phyloP scores from a whole-genome alignment of 805 yeast genomes.

The Wickerhamomyces kurtzmanii region DNA sequence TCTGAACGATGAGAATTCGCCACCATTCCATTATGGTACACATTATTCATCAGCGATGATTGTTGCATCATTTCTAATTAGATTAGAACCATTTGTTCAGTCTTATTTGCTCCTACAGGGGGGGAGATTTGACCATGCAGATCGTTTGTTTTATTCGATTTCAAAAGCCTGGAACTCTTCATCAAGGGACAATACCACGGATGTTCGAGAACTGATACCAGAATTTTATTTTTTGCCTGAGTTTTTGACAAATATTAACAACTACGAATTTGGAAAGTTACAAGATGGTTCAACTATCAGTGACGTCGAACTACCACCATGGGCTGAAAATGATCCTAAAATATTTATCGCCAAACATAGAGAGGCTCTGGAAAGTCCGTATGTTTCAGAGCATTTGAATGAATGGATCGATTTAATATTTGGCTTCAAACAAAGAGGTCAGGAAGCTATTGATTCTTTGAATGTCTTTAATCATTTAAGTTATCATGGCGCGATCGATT shows the following conservation, averaged over 20 bases:
- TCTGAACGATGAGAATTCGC: conserved; percentile 46
- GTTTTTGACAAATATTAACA: conserved; percentile 54
- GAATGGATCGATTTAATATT: conserved; percentile 82
- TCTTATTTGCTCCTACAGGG: conserved; percentile 76
- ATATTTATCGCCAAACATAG: conserved; percentile 67
- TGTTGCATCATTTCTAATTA: conserved; percentile 68
- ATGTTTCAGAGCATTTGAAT: conserved; percentile 67
- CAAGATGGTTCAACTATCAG: conserved; percentile 50
- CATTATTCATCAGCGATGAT: conserved; percentile 94
- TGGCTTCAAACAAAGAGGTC: conserved; percentile 73
- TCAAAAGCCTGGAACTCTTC: conserved; percentile 79
- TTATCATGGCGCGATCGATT: conserved; percentile 73
- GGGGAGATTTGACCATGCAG: conserved; percentile 85
- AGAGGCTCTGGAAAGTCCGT: conserved; percentile 76
- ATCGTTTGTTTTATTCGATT: conserved; percentile 65
- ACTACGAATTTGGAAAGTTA: conserved; percentile 58
- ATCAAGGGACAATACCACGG: conserved; percentile 71
- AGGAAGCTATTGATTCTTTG: conserved; percentile 50
- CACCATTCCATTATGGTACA: conserved; percentile 88
- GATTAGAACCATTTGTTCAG: conserved; percentile 74
- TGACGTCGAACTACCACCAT: conserved; percentile 66
- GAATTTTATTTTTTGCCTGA: conserved; percentile 82
- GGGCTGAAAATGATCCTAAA: conserved; percentile 76
- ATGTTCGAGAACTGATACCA: conserved; percentile 80
- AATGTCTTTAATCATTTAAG: conserved; percentile 82